These are phyloP conservation scores for Teunomyces funiuensis DNA, from an alignment of 805 yeast genomes.

Conservation along the genomic window DNA sequence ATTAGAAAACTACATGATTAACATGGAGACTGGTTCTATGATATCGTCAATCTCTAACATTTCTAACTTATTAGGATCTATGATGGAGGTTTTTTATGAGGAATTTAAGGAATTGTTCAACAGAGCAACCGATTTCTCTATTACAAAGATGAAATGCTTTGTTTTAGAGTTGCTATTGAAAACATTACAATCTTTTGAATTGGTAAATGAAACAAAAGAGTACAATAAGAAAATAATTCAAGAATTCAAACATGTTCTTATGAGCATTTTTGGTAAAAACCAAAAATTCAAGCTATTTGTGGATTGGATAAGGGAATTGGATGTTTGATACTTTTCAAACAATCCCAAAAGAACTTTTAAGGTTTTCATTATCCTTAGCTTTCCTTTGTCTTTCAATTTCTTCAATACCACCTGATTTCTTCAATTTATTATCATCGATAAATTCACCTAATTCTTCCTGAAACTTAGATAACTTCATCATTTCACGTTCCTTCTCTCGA, in stretches of 20 bases:
- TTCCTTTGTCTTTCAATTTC: conserved; percentile 73
- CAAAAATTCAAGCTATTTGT: neutral
- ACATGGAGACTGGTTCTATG: conserved; percentile 14
- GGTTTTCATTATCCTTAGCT: conserved; percentile 67
- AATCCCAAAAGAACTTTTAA: conserved; percentile 47
- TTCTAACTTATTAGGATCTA: conserved; percentile 7
- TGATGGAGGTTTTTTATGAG: conserved; percentile 10
- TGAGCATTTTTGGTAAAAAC: neutral
- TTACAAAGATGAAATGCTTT: conserved; percentile 1
- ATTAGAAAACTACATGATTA: conserved; percentile 20
- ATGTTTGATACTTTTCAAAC: conserved; percentile 14
- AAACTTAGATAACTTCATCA: conserved; percentile 60
- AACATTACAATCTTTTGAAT: neutral
- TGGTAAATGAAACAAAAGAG: conserved; percentile 1
- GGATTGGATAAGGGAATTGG: conserved; percentile 7
- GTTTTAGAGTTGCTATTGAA: neutral
- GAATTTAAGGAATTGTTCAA: conserved; percentile 8
- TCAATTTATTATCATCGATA: conserved; percentile 74
- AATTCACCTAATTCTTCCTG: conserved; percentile 84
- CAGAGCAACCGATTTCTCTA: conserved; percentile 5
- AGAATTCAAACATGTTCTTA: conserved; percentile 8
- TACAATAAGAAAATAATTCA: conserved; percentile 9
- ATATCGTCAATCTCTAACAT: conserved; percentile 15
- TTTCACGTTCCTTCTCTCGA: conserved; percentile 66
- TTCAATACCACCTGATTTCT: conserved; percentile 85